Evolutionary conservation across 768 basidiomycete species (phyloP).

Genomic region (Fibroporia radiculosa): DNA sequence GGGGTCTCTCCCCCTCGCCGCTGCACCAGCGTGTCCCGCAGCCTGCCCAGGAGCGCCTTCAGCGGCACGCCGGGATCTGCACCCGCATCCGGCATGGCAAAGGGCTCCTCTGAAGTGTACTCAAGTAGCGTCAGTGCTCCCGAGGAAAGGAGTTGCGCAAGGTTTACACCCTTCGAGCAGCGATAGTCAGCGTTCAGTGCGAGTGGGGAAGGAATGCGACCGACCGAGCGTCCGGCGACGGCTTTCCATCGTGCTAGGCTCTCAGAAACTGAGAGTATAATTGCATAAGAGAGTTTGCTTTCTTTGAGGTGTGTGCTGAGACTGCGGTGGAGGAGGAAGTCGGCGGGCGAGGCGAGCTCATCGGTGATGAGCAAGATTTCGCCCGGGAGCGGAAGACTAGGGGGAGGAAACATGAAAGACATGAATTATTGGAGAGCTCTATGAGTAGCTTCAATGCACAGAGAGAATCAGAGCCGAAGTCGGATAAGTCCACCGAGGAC

Average conservation of each 20-base stretch:
- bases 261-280: constrained; percentile 54
- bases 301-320: constrained; percentile 47
- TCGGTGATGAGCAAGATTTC: constrained; percentile 62
- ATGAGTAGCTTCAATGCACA: no score
- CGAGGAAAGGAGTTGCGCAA: constrained; percentile 24
- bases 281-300: constrained; percentile 25
- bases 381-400: constrained; percentile 40
- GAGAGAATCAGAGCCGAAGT: no score
- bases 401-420: constrained; percentile 48
- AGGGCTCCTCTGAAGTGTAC: constrained; percentile 13
- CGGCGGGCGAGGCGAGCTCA: constrained; percentile 60
- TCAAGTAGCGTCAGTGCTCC: constrained; percentile 49
- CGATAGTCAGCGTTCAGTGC: neutral
- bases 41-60: constrained; percentile 11
- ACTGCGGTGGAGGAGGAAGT: constrained; percentile 59
- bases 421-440: no score
- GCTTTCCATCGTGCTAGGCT: constrained; percentile 53
- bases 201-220: neutral
- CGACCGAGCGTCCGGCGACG: constrained; percentile 54
- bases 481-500: no score
- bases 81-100: no score
- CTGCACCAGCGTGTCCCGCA: constrained; percentile 5
- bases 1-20: constrained; percentile 3
- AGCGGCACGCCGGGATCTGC: constrained; percentile 11
- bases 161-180: constrained; percentile 24